Evolutionary conservation across 2,329 filamentous ascomycete species (phyloP), one percentile per base, ranked within the genome.

Genomic region (Scedosporium minutisporum): DNA sequence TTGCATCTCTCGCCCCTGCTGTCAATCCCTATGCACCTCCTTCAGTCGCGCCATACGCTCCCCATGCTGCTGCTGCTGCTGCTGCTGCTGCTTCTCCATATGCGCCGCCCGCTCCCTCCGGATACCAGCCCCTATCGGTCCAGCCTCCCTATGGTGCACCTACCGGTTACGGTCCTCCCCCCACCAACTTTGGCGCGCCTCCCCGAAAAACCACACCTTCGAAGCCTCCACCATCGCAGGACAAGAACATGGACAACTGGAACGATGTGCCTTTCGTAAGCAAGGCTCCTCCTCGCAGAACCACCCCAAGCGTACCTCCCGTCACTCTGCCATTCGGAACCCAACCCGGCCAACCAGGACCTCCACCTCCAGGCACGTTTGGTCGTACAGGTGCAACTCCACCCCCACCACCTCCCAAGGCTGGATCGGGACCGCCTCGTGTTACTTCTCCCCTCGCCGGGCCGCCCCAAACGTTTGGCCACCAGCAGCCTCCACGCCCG

Each of bases 251-350:
- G 66, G 85, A 87, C 29, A 89, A 90, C 68, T 99, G 95, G 95
- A 99, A 99, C 68, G 95, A 99, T 74, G 88, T 96, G 60, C 95
- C 95, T 1, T 83, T 96, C 69, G 89, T 97, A 57, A 82, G 85
- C 57, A 91, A 93, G 77, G 78, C 83, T n/a, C 82, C 84, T 14
- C 82, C 87, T 23, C 86, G 93, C 67, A 85, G 88, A 71, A 81
- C 82, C 57, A 97, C 93, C 1, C 91, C 93, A 2, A 86, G 81
- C 62, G 78, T 85, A 21, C 83, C 86, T 60, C 79, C 88, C 3
- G 85, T 92, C 60, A 85, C 81, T n/a, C 85, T 89, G 18, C 90
- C 91, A 7, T 96, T 95, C 78, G 82, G 86, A 1, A 84, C 84
- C 67, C 86, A 90, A 70, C 81, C 82, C 64, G 76, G 77, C 65